These are phyloP conservation scores for Trichosporon asahii DNA, from an alignment of 1,284 basidiomycete species.

Conservation along the genomic window DNA sequence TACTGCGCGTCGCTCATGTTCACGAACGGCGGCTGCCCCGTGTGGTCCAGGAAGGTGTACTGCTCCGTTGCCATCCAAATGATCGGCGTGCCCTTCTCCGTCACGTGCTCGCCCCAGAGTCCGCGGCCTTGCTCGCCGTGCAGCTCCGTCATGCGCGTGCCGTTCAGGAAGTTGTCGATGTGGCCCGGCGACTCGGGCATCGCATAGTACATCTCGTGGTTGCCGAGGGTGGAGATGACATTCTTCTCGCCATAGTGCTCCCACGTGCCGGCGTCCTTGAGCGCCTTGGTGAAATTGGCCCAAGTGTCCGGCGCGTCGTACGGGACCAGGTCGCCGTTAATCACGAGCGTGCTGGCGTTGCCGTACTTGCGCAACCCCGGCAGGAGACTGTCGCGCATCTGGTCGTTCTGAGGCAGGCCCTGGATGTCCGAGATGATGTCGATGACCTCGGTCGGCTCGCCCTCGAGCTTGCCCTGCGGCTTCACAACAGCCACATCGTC, in stretches of 20 bases:
- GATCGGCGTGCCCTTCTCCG: background rate
- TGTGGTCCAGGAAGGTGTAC: background rate
- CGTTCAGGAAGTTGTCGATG: conserved; percentile 6
- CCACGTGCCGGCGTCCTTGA: background rate
- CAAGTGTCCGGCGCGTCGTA: background rate
- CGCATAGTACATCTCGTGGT: conserved; percentile 13
- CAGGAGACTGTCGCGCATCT: conserved; percentile 8
- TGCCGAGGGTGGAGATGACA: background rate
- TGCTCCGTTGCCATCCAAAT: conserved; percentile 12
- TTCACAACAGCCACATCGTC: conserved; percentile 14
- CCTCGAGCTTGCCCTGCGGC: background rate
- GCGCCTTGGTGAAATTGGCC: conserved; percentile 1
- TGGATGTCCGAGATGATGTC: conserved; percentile 17
- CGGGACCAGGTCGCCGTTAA: conserved; percentile 12
- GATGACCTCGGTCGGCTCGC: conserved; percentile 6
- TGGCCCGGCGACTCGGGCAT: background rate
- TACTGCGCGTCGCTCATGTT: conserved; percentile 12
- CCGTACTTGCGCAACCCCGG: conserved; percentile 3
- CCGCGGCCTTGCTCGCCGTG: conserved; percentile 1
- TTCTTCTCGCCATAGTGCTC: conserved; percentile 10
- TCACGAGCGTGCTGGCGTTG: conserved; percentile 11
- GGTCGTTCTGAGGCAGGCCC: background rate
- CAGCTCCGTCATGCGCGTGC: background rate
- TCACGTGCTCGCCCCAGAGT: conserved; percentile 12
- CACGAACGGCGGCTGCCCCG: background rate